Evolutionary conservation across 805 yeast species (phyloP), one percentile per base, ranked within the genome.

Genomic region (Cyberlindnera americana): DNA sequence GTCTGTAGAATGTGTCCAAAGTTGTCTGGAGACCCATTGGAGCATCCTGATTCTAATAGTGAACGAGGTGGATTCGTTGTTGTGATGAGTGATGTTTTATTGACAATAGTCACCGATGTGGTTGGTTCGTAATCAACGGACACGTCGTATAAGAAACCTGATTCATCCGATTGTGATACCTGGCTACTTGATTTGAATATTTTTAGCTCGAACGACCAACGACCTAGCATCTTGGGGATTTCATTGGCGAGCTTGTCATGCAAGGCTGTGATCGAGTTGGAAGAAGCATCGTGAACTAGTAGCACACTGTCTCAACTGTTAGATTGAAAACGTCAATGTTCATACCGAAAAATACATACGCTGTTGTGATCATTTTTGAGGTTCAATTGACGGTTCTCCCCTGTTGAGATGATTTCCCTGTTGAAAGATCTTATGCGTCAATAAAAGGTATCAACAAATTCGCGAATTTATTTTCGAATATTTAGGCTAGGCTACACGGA

Each of bases 171-270:
- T 23, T 19, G 32, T 12, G 26, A n/a, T 4, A 45, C 65, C 60
- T 15, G 76, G 59, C 67, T 60, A 43, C 83, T 85, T 50, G 78
- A 81, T 25, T 84, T 62, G 57, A 78, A 84, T 26, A 86, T 75
- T 52, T 75, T 80, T 48, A 83, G 70, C 37, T 75, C 84, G 50
- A 83, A 79, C 29, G 66, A 67, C 95, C 95, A 85, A 32, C 78
- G 70, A 2, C 78, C 88, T 21, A 73, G 63, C 3, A 71, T 53
- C 14, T 72, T 66, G 2, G 93, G 90, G 13, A 81, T 67, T 45
- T 78, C 80, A 50, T 82, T 82, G 4, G 83, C 73, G 13, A 86
- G 70, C 40, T 74, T 72, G 57, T 86, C 95, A 55, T 83, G 89
- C 52, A 83, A 75, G 31, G 75, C 72, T 0, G 84, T 67, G 23